Conservation (phyloP, 106 monocot genomes). For the Dioscorea dumetorum region DNA sequence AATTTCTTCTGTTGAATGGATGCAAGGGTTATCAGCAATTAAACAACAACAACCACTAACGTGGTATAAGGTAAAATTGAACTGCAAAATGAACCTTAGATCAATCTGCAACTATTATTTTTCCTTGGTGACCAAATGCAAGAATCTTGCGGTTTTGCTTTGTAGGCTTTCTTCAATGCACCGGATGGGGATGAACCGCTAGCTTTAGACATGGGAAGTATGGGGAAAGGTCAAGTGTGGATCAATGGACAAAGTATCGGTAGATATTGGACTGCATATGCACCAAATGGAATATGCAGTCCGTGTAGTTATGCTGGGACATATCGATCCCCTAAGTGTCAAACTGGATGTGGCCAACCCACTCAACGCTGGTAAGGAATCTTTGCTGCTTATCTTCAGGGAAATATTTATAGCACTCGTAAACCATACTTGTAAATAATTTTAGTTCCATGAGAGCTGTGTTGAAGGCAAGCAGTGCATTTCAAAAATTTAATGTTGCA, state of each 20-base stretch:
- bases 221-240: constrained; percentile 98
- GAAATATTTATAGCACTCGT: background rate
- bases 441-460: background rate
- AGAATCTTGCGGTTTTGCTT: background rate
- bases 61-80: constrained; percentile 74
- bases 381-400: background rate
- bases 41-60: constrained; percentile 70
- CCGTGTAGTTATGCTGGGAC: constrained; percentile 68
- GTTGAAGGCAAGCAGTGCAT: too few species aligned
- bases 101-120: too few species aligned
- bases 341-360: constrained; percentile 76
- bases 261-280: constrained; percentile 79
- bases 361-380: constrained; percentile 86
- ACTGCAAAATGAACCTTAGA: too few species aligned
- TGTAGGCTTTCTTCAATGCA: constrained; percentile 12
- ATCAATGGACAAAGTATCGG: constrained; percentile 92
- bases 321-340: constrained; percentile 69
- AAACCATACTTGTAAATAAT: background rate
- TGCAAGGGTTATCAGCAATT: constrained; percentile 50
- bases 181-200: constrained; percentile 86
- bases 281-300: constrained; percentile 53
- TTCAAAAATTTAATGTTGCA: too few species aligned
- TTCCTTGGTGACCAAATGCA: background rate
- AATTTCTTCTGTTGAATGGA: constrained; percentile 80
- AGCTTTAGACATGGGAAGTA: constrained; percentile 89